Percentiles rank a stretch among this genome's conserved stretches.
Conservation (phyloP, 305 asterid genomes). For the Fraxinus platypoda region DNA sequence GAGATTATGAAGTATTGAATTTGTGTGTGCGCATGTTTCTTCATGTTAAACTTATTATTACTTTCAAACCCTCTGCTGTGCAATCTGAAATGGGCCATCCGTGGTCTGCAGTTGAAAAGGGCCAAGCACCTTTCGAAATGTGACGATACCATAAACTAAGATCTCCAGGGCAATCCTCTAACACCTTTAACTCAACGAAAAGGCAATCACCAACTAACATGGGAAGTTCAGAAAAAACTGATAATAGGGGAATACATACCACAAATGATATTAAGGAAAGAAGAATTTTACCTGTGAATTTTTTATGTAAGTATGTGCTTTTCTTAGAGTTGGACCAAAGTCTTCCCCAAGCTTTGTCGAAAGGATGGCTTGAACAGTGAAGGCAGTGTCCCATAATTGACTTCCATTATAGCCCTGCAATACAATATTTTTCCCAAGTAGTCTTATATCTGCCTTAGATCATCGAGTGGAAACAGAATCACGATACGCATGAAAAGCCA, state of each 20-base stretch:
- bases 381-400: conserved; percentile 85
- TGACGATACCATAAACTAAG: conserved; percentile 78
- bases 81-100: conserved; percentile 99
- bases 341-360: conserved; percentile 65
- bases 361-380: conserved; percentile 79
- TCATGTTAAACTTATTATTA: conserved; percentile 26
- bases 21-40: neutral
- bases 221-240: conserved; percentile 13
- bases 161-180: conserved; percentile 77
- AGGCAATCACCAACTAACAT: conserved; percentile 15
- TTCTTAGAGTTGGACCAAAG: conserved; percentile 58
- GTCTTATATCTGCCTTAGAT: conserved; percentile 15
- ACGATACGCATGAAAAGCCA: conserved; percentile 3
- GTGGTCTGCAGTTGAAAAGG: conserved; percentile 92
- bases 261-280: conserved; percentile 18
- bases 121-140: conserved; percentile 99
- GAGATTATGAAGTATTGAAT: neutral
- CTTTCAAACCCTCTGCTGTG: conserved; percentile 94
- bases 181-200: conserved; percentile 54
- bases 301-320: conserved; percentile 69
- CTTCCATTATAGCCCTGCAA: conserved; percentile 96
- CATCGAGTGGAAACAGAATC: neutral
- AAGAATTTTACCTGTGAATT: conserved; percentile 60
- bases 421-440: conserved; percentile 11
- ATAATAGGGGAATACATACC: conserved; percentile 3